Base-by-base conservation (phyloP, 2,329 filamentous ascomycete species). In the Talaromyces funiculosus region DNA sequence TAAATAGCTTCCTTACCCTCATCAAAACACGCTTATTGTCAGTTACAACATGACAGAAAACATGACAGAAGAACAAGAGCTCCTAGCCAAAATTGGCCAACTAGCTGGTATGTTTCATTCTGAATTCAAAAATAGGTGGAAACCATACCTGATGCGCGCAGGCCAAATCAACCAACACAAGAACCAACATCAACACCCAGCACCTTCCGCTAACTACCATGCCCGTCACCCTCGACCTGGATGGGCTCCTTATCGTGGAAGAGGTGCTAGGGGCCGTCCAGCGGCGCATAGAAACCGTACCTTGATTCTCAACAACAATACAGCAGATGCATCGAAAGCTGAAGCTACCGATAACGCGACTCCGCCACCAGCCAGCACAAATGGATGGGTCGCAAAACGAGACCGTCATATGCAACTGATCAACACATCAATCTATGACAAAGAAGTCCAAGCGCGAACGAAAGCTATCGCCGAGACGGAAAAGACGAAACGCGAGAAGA, bases 361-460 rank as follows among this genome's bases (percentile, higher is more conserved):
- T 47, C 43, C 60, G 5, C 35, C 60, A 29, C 43, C 57, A n/a
- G 47, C 16, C 18, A 68, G 69, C 43, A 65, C 69, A 49, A 73
- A 73, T 60, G 75, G 84, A 3, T 93, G 88, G 85, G 83, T 94
- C 43, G 84, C 86, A 5, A 89, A 87, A 71, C 87, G 81, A 54
- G 89, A 90, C 71, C 87, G 88, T 54, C 89, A 92, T 70, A 84
- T 90, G 70, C 90, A 95, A 72, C 78, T 95, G 42, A 94, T 95
- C 74, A 95, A 93, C 71, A 84, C 87, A 20, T 84, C 85, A 16
- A 84, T 93, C 1, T 94, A 88, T 71, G 86, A 92, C 64, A 88
- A 90, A 71, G 86, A 90, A 62, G 81, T 82, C 10, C 84, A 90
- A 69, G 83, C 83, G 31, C 84, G 89, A 47, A 78, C 84, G 9